Conservation (phyloP, 257 asterid species). For the Datura wrightii region DNA sequence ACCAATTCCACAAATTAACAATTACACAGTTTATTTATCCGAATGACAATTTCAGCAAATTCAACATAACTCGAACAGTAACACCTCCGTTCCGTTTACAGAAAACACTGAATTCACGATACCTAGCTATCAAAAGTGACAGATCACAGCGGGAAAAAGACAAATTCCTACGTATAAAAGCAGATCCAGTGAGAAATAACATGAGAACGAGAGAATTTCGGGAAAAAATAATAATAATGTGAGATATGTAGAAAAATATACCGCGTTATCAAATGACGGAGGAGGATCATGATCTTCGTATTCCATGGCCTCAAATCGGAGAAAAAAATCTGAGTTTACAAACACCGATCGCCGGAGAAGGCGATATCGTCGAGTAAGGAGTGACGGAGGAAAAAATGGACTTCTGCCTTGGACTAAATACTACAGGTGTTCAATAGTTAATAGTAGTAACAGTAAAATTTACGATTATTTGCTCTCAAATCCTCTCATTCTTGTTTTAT, state of each 20-base stretch:
- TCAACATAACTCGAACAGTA: not conserved
- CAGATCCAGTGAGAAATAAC: conserved; percentile 42
- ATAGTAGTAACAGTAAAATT: not conserved
- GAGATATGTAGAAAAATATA: conserved; percentile 41
- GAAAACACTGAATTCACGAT: not conserved
- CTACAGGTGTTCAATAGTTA: not conserved
- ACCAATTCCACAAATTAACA: not conserved
- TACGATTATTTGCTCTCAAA: not conserved
- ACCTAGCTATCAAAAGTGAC: not conserved
- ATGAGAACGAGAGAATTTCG: conserved; percentile 20
- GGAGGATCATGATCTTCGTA: conserved; percentile 43
- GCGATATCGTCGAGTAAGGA: conserved; percentile 2
- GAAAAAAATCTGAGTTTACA: not conserved
- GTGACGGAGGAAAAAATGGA: not conserved
- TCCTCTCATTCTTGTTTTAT: not conserved
- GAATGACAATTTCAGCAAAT: not conserved
- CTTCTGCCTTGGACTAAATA: conserved; percentile 3
- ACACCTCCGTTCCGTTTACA: not conserved
- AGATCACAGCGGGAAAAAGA: not conserved
- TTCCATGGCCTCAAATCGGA: conserved; percentile 39
- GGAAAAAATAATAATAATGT: not conserved
- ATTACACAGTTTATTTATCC: not conserved
- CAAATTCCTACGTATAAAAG: not conserved
- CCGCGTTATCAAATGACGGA: conserved; percentile 65
- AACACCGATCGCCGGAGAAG: not conserved